phyloP scores from a whole-genome alignment of 2,329 filamentous ascomycete genomes.

The Mariannaea sp. region DNA sequence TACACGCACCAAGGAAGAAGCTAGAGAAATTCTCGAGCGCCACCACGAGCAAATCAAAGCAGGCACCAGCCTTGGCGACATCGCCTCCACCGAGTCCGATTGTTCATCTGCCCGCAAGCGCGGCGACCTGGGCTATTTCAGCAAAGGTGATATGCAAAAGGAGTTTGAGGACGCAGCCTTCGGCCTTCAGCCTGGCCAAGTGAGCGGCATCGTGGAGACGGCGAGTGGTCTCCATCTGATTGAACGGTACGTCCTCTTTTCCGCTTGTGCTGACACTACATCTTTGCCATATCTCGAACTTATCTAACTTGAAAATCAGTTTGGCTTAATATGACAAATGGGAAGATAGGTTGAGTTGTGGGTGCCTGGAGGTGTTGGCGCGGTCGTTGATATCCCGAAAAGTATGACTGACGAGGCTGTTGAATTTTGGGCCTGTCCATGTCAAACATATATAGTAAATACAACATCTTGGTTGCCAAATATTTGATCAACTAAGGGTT shows the following conservation, averaged over 20 bases:
- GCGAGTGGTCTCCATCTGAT: slow-evolving; percentile 95
- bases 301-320: not conserved
- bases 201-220: slow-evolving; percentile 87
- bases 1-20: slow-evolving; percentile 86
- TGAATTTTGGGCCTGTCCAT: slow-evolving; percentile 11
- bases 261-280: not conserved
- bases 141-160: slow-evolving; percentile 94
- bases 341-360: slow-evolving; percentile 6
- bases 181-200: slow-evolving; percentile 81
- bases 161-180: slow-evolving; percentile 98
- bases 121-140: slow-evolving; percentile 95
- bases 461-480: not conserved
- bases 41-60: slow-evolving; percentile 78
- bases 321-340: slow-evolving; percentile 20
- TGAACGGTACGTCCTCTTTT: slow-evolving; percentile 69
- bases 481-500: not conserved
- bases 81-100: slow-evolving; percentile 89
- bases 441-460: slow-evolving; percentile 12
- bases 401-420: slow-evolving; percentile 1
- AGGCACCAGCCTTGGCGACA: slow-evolving; percentile 74
- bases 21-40: slow-evolving; percentile 72
- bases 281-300: not conserved
- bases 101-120: slow-evolving; percentile 94
- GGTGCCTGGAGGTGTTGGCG: slow-evolving; percentile 1
- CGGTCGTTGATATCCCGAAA: slow-evolving; percentile 21